A percentile compares a stretch with the other conserved stretches of the same genome.
phyloP scores from a whole-genome alignment of 805 yeast species.

The Kurtzmaniella fragi region DNA sequence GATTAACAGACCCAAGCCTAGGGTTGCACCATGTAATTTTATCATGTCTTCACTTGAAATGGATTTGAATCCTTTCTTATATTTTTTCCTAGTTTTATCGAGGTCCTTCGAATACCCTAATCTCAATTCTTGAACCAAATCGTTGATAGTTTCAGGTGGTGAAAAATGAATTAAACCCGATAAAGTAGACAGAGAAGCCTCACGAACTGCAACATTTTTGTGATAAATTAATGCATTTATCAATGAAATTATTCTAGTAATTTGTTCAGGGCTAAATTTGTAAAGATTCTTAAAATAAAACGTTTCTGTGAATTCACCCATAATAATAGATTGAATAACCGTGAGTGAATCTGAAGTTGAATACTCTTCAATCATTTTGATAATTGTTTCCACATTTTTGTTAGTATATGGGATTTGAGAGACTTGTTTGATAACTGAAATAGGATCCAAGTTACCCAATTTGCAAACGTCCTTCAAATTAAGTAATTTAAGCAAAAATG shows the following conservation, averaged over 20 bases:
- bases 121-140: conserved; percentile 36
- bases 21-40: conserved; percentile 73
- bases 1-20: conserved; percentile 84
- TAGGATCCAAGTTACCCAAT: conserved; percentile 55
- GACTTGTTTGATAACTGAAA: conserved; percentile 36
- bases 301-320: conserved; percentile 66
- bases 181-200: conserved; percentile 65
- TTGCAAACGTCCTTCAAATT: conserved; percentile 78
- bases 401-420: conserved; percentile 36
- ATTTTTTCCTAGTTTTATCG: conserved; percentile 37
- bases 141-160: conserved; percentile 43
- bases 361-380: conserved; percentile 37
- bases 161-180: conserved; percentile 72
- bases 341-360: conserved; percentile 19
- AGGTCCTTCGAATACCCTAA: conserved; percentile 21
- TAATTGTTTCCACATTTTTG: conserved; percentile 17
- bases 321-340: conserved; percentile 51
- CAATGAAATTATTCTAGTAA: conserved; percentile 44
- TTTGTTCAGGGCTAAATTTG: conserved; percentile 43
- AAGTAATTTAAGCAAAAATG: conserved; percentile 61
- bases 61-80: conserved; percentile 31
- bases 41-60: conserved; percentile 38
- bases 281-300: conserved; percentile 67
- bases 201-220: conserved; percentile 69
- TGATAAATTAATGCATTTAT: conserved; percentile 54